phyloP scores from a whole-genome alignment of 805 yeast genomes.

The Isabelozyma pseudorhagii region DNA sequence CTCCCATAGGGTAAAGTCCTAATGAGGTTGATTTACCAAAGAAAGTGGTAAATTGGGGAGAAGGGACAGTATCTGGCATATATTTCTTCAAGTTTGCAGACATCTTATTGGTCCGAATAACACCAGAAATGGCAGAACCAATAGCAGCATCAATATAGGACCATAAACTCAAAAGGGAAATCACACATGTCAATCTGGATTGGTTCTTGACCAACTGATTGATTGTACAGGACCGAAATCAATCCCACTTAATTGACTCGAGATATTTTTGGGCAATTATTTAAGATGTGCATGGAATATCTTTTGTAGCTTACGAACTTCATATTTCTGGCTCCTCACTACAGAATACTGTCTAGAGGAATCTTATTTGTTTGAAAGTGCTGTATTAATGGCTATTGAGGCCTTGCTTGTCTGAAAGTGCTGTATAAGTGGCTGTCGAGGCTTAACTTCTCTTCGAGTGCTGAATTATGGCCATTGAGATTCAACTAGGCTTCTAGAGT shows the following conservation, averaged over 20 bases:
- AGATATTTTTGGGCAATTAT: background rate
- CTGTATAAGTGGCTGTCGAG: no score
- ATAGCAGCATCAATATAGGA: slow-evolving; percentile 35
- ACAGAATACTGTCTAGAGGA: no score
- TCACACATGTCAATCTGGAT: slow-evolving; percentile 10
- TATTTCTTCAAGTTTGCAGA: slow-evolving; percentile 23
- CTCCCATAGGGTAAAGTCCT: slow-evolving; percentile 20
- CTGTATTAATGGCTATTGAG: no score
- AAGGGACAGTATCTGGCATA: slow-evolving; percentile 19
- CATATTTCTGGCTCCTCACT: no score
- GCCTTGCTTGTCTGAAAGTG: no score
- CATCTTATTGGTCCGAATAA: slow-evolving; percentile 26
- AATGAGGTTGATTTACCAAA: slow-evolving; percentile 21
- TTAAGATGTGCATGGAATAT: background rate
- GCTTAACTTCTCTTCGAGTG: no score
- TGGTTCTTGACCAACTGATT: background rate
- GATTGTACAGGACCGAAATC: background rate
- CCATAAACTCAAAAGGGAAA: slow-evolving; percentile 31
- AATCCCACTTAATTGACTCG: background rate
- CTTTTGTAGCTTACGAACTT: no score
- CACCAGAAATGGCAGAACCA: slow-evolving; percentile 38
- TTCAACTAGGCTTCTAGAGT: no score
- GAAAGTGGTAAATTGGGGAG: slow-evolving; percentile 12
- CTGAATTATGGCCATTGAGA: no score
- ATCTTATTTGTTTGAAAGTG: no score